Base-by-base conservation (phyloP, 1,284 basidiomycete species). In the Entoloma clypeatum region DNA sequence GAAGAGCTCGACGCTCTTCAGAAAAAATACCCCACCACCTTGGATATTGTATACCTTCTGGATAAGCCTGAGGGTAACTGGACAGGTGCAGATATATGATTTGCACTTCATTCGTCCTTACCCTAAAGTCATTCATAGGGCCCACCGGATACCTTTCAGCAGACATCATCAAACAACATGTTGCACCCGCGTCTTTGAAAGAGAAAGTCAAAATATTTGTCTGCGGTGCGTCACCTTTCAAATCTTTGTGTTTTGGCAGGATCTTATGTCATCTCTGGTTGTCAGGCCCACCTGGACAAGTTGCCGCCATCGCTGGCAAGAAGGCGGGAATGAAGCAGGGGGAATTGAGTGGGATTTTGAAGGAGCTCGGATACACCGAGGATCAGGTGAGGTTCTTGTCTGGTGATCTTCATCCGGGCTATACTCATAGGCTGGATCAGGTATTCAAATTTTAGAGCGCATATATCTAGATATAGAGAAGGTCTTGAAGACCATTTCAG, bases 151-250 rank as follows among this genome's bases (percentile, higher is more conserved):
- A 78, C 66, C 69, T 98, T 39, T 79, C 74, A 42, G 65, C 73
- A 40, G 81, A 88, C 23, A 58, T 92, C 35, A 69, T 96, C 53
- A 75, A 80, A 66, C 69, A 87, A 56, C 69, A 92, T 61, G 72
- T 93, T 36, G 76, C 82, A 0, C 69, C 86, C 16, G 68, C 92
- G 11, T 72, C 71, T 7, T 63, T 82, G 34, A 81, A 77, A 4
- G 79, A 88, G 47, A 94, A 92, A 68, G 73, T 91, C 57, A 93
- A 92, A 69, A 70, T 95, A 39, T 92, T 93, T 61, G 70, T 97
- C 23, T 97, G 94, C 59, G 92, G 88, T 76, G 59, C 45, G 72
- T 59, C 16, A 10, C 30, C 39, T 18, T 43, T 23, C 31, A 22
- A 32, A 6, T 53, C 27, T 41, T n/a, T 17, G 11, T 31, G 35